Evolutionary conservation across 768 basidiomycete species (phyloP).

Genomic region (Lactifluus rugatus): DNA sequence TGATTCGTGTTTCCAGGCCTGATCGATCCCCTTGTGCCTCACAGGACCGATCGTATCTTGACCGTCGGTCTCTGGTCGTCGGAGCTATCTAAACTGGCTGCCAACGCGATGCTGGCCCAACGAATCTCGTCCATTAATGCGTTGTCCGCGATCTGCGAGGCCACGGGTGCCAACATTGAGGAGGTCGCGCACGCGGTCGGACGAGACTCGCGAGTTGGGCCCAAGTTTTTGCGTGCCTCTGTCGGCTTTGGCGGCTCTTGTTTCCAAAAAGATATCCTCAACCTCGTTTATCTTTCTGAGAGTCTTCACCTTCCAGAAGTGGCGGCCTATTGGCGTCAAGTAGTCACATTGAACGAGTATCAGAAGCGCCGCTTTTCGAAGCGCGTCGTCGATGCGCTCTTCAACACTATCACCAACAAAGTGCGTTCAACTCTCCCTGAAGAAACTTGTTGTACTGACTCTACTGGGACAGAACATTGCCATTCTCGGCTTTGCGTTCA

Average conservation of each 20-base stretch:
- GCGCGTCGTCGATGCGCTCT: conserved; percentile 92
- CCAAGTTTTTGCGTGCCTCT: conserved; percentile 90
- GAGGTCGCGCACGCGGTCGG: conserved; percentile 95
- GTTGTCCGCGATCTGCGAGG: conserved; percentile 96
- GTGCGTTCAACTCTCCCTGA: conserved; percentile 30
- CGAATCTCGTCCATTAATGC: conserved; percentile 98
- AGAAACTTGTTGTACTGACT: background rate
- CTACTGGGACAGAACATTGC: conserved; percentile 62
- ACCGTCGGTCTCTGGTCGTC: conserved; percentile 98
- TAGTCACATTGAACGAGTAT: conserved; percentile 97
- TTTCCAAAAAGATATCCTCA: conserved; percentile 99
- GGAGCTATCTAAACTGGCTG: conserved; percentile 95
- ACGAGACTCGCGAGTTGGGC: conserved; percentile 83
- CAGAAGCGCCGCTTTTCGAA: conserved; percentile 96
- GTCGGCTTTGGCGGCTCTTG: conserved; percentile 98
- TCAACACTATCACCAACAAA: conserved; percentile 97
- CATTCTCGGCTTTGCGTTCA: conserved; percentile 97
- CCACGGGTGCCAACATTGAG: conserved; percentile 97
- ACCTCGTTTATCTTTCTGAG: conserved; percentile 95
- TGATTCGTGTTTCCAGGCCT: background rate
- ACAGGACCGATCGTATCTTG: conserved; percentile 65
- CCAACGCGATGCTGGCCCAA: conserved; percentile 99
- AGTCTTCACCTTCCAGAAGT: conserved; percentile 93
- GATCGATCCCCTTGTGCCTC: background rate
- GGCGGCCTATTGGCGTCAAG: conserved; percentile 94